Percentiles rank a stretch among this genome's conserved stretches.
Evolutionary conservation across 2,329 filamentous ascomycete genomes (phyloP).

Genomic region (Ophiostoma triangulosporum): DNA sequence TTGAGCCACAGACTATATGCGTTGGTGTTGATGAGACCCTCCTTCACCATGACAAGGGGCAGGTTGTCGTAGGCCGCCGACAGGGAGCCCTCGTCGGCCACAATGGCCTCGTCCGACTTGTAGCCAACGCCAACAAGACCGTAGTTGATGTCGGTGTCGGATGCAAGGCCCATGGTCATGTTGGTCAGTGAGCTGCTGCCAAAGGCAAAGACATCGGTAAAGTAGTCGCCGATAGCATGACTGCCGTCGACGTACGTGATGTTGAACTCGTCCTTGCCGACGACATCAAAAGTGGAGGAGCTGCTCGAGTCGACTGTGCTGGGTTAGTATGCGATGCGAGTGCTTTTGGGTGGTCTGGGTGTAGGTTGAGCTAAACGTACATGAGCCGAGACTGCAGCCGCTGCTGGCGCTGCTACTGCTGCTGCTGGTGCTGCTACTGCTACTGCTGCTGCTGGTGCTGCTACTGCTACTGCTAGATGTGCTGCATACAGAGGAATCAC

Average conservation of each 20-base stretch:
- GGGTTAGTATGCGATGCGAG: neutral
- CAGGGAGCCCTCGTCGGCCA: constrained; percentile 17
- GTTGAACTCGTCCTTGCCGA: constrained; percentile 32
- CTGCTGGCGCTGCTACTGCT: no score
- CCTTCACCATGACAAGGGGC: constrained; percentile 48
- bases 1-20: constrained; percentile 62
- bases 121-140: constrained; percentile 51
- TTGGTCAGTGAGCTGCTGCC: constrained; percentile 37
- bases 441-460: constrained; percentile 17
- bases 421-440: no score
- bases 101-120: constrained; percentile 37
- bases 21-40: constrained; percentile 49
- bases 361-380: constrained; percentile 9
- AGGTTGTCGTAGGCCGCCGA: constrained; percentile 40
- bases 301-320: constrained; percentile 30
- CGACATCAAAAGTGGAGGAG: constrained; percentile 33
- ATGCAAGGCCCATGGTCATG: constrained; percentile 45
- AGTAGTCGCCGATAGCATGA: constrained; percentile 43
- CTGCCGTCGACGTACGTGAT: constrained; percentile 51
- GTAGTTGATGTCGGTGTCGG: constrained; percentile 38
- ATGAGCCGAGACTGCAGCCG: constrained; percentile 18
- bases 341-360: no score
- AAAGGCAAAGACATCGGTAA: constrained; percentile 42
- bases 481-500: constrained; percentile 26
- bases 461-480: constrained; percentile 11